Percentiles rank a stretch among this genome's conserved stretches.
phyloP scores from a whole-genome alignment of 176 grass and related monocot species.

The Avena insularis region DNA sequence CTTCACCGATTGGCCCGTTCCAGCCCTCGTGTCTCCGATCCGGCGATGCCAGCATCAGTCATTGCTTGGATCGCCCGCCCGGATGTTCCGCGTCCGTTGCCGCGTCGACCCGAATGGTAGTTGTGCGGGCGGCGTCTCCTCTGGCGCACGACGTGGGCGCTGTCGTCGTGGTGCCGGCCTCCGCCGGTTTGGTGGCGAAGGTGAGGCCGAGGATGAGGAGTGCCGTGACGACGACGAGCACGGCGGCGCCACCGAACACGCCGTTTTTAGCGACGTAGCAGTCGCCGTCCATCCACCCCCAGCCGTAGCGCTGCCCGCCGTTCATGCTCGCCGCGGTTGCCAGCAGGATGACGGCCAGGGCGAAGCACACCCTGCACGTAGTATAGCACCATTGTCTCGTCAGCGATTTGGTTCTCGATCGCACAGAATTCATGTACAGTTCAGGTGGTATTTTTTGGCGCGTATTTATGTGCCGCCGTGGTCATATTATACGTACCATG shows the following conservation, averaged over 20 bases:
- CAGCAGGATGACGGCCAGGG: conserved; percentile 59
- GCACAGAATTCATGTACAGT: neutral
- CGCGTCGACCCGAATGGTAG: conserved; percentile 11
- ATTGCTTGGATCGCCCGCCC: conserved; percentile 51
- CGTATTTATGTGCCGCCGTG: neutral
- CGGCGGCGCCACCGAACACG: conserved; percentile 65
- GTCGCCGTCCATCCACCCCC: conserved; percentile 92
- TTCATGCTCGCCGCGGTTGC: conserved; percentile 84
- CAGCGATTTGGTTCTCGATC: neutral
- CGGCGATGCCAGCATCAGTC: conserved; percentile 9
- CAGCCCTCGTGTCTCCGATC: neutral
- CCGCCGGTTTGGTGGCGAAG: conserved; percentile 14
- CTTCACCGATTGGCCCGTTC: conserved; percentile 42
- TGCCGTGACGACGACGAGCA: conserved; percentile 45
- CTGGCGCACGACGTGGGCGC: neutral
- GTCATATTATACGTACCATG: conserved; percentile 56
- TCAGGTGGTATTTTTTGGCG: neutral
- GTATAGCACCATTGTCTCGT: neutral
- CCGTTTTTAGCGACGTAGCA: conserved; percentile 79
- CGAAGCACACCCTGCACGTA: conserved; percentile 64
- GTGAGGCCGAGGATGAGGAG: conserved; percentile 60
- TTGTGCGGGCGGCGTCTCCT: neutral
- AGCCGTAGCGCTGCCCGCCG: conserved; percentile 74
- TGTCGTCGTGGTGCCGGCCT: neutral
- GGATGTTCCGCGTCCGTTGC: conserved; percentile 1